Evolutionary conservation across 768 basidiomycete species (phyloP).

Genomic region (Boletus reticuloceps): DNA sequence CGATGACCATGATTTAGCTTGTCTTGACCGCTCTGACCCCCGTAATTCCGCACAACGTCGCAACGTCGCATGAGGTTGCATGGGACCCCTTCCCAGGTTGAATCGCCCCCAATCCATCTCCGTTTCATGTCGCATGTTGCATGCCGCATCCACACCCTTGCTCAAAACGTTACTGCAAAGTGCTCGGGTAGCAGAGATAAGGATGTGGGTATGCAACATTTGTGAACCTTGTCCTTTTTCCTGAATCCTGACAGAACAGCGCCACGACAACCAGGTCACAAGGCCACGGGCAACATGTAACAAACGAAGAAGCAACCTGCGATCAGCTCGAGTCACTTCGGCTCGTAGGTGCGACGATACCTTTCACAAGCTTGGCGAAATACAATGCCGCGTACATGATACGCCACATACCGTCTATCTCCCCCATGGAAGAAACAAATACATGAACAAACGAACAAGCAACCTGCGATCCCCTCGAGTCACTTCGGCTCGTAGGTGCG

Average conservation of each 20-base stretch:
- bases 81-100: background rate
- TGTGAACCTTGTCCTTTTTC: background rate
- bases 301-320: background rate
- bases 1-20: too few species aligned
- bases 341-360: background rate
- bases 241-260: background rate
- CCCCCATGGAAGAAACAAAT: background rate
- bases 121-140: conserved; percentile 7
- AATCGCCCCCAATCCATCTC: background rate
- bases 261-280: background rate
- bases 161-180: background rate
- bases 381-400: background rate
- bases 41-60: background rate
- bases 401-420: background rate
- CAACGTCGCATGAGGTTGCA: background rate
- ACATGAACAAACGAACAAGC: background rate
- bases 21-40: background rate
- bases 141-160: background rate
- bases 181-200: background rate
- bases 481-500: background rate
- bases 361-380: background rate
- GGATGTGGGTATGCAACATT: background rate
- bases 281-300: background rate
- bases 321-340: background rate
- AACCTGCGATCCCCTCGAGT: background rate